Evolutionary conservation across 1,284 basidiomycete species (phyloP).

Genomic region (Jaminaea rosea): DNA sequence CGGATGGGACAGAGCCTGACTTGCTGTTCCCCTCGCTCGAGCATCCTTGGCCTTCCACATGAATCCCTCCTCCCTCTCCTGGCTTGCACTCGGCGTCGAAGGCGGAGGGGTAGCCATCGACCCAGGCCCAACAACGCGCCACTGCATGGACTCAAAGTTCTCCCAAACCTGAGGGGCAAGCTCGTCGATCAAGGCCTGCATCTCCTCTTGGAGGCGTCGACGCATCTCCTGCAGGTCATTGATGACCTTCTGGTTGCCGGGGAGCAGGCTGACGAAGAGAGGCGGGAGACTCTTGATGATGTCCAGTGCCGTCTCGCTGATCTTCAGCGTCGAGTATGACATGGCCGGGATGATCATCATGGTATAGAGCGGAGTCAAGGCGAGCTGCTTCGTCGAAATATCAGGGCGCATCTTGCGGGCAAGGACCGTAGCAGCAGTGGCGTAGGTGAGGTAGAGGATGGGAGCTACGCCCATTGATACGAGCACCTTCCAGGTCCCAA

Average conservation of each 20-base stretch:
- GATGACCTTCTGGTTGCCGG: conserved; percentile 79
- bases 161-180: conserved; percentile 49
- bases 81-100: conserved; percentile 8
- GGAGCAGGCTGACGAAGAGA: conserved; percentile 77
- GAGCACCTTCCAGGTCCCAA: conserved; percentile 96
- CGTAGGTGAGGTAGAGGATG: conserved; percentile 60
- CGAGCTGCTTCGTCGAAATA: conserved; percentile 56
- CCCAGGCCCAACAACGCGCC: conserved; percentile 28
- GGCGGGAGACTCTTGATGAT: conserved; percentile 95
- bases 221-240: conserved; percentile 72
- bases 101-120: conserved; percentile 26
- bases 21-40: conserved; percentile 8
- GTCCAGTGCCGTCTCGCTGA: conserved; percentile 97
- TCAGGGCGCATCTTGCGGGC: conserved; percentile 55
- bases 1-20: conserved; percentile 36
- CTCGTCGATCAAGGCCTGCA: conserved; percentile 79
- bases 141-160: conserved; percentile 29
- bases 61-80: conserved; percentile 18
- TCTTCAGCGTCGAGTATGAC: conserved; percentile 90
- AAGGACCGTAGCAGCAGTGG: conserved; percentile 61
- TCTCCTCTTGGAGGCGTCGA: conserved; percentile 70
- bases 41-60: conserved; percentile 25
- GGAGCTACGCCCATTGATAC: conserved; percentile 87
- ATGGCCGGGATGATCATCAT: conserved; percentile 72
- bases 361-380: conserved; percentile 67